Base-by-base conservation (phyloP, 2,329 filamentous ascomycete species). In the Pseudogymnoascus sp. region DNA sequence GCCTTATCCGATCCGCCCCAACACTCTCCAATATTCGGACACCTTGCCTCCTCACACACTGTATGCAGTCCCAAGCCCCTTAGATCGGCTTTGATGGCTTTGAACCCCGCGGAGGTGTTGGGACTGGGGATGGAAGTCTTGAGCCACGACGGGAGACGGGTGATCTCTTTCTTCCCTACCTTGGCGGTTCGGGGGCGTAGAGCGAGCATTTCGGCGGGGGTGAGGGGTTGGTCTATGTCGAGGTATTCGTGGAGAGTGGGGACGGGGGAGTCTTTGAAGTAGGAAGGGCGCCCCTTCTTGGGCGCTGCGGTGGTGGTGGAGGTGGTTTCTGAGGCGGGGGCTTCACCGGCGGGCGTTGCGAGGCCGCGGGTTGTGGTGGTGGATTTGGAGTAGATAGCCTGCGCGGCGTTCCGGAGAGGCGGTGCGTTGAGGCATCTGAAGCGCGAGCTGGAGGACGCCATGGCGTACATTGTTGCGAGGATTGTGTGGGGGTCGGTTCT, bases 11-110 rank as follows among this genome's bases (percentile, higher is more conserved):
- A 86, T 35, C 94, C 94, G 65, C 94, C 94, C 94, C 94, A 99
- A 79, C 94, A 99, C 74, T 97, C 93, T 66, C 89, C 92, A 64
- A 99, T 96, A 76, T 99, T 99, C 64, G 94, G 94, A 76, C 94
- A 99, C 67, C 92, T 86, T 1, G 94, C 94, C 78, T 99, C 94
- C 77, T 99, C 94, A 76, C 94, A 99, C 13, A 99, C 94, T 4
- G 94, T 99, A 75, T 97, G 92, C 62, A 99, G 80, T 63, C 89
- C 89, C 64, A 99, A 78, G 0, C 94, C 94, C 36, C 94, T 85
- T 67, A 99, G 78, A 74, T 99, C 94, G 66, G 88, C 87, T 80
- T 96, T 97, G 75, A 99, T 96, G 71, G 90, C 90, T 78, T 95
- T 95, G 80, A 88, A 97, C 77, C 95, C 95, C 62, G 83, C 66